These are phyloP conservation scores for Boletus smithii DNA, from an alignment of 1,284 basidiomycete genomes.

Conservation along the genomic window DNA sequence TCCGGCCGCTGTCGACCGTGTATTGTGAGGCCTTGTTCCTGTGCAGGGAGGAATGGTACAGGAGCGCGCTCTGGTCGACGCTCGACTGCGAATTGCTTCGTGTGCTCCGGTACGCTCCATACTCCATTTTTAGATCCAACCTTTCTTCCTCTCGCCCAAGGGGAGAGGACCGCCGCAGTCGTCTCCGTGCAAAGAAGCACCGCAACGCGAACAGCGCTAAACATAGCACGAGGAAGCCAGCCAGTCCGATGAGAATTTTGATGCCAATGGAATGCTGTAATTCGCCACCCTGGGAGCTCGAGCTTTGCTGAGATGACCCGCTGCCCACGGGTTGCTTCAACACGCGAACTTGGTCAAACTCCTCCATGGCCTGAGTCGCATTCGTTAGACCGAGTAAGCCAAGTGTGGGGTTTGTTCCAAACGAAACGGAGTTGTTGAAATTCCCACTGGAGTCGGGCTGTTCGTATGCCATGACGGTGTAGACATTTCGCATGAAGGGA, in stretches of 20 bases:
- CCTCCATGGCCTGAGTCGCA: constrained; percentile 51
- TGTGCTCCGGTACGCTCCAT: constrained; percentile 24
- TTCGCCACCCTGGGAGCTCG: constrained; percentile 13
- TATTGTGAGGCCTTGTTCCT: constrained; percentile 35
- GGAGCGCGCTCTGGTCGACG: constrained; percentile 25
- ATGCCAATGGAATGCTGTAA: constrained; percentile 53
- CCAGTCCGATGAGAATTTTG: constrained; percentile 55
- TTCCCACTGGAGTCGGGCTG: constrained; percentile 43
- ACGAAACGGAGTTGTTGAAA: constrained; percentile 36
- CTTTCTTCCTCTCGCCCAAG: constrained; percentile 10
- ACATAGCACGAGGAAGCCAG: constrained; percentile 55
- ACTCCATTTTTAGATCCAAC: constrained; percentile 9
- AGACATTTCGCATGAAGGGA: constrained; percentile 69
- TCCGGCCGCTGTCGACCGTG: constrained; percentile 36
- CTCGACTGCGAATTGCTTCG: constrained; percentile 18
- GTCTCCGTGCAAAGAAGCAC: constrained; percentile 46
- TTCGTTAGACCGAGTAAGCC: constrained; percentile 62
- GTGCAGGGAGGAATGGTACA: constrained; percentile 25
- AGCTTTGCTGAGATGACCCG: constrained; percentile 10
- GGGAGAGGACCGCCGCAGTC: constrained; percentile 18
- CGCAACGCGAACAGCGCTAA: constrained; percentile 49
- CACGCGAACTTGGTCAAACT: constrained; percentile 65
- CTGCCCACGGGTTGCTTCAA: constrained; percentile 50
- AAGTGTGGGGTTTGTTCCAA: constrained; percentile 44
- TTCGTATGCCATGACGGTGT: constrained; percentile 68